phyloP scores from a whole-genome alignment of 306 rosid genomes.

The Acacia acuminata region DNA sequence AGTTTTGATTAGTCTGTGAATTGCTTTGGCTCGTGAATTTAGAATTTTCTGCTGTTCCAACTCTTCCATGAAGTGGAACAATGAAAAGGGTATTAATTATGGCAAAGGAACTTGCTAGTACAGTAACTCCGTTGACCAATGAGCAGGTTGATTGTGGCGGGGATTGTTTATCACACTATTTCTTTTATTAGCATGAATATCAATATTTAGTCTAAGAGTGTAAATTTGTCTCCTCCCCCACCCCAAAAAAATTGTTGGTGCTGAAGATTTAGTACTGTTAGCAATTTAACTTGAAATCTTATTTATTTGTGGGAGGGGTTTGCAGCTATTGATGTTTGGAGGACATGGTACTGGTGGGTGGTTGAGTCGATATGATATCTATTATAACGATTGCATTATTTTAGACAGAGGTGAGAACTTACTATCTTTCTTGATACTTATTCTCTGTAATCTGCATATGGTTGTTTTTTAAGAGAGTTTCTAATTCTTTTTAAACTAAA shows the following conservation, averaged over 20 bases:
- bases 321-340: slow-evolving; percentile 91
- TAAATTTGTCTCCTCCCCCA: neutral
- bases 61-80: slow-evolving; percentile 13
- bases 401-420: slow-evolving; percentile 84
- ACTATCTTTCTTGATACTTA: slow-evolving; percentile 17
- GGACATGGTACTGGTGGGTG: slow-evolving; percentile 99
- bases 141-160: neutral
- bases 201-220: neutral
- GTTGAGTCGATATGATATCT: slow-evolving; percentile 98
- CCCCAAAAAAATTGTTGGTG: neutral
- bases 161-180: neutral
- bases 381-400: slow-evolving; percentile 78
- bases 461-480: neutral
- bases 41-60: neutral
- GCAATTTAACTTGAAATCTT: slow-evolving; percentile 22
- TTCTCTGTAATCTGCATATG: neutral
- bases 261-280: neutral
- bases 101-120: neutral
- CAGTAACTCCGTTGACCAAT: neutral
- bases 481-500: too few relatives aligned
- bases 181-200: neutral
- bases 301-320: slow-evolving; percentile 32
- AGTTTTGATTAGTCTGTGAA: slow-evolving; percentile 16
- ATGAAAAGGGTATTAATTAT: slow-evolving; percentile 8
- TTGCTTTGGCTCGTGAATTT: slow-evolving; percentile 16